phyloP scores from a whole-genome alignment of 1,139 yeast genomes.

The Protomyces inouyei region DNA sequence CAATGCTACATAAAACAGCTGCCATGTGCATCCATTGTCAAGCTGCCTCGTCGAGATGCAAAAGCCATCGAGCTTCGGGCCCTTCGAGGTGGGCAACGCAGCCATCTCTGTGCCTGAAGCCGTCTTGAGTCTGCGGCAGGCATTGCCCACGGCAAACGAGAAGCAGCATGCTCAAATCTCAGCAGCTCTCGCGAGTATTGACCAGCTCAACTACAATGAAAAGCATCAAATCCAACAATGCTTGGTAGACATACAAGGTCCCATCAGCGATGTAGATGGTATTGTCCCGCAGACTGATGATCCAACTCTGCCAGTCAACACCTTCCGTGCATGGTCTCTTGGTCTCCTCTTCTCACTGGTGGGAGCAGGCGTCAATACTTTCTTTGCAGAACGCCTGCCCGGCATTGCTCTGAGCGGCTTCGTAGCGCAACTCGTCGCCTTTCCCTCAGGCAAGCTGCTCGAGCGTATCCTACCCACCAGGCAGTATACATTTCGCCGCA shows the following conservation, averaged over 20 bases:
- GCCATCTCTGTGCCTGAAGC: background rate
- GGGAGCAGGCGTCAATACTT: slow-evolving; percentile 57
- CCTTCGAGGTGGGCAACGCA: background rate
- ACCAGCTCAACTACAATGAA: background rate
- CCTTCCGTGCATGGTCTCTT: slow-evolving; percentile 54
- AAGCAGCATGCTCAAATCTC: background rate
- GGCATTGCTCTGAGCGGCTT: slow-evolving; percentile 52
- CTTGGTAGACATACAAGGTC: slow-evolving; percentile 50
- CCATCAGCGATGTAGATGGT: slow-evolving; percentile 53
- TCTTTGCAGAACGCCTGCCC: slow-evolving; percentile 59
- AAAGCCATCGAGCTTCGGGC: background rate
- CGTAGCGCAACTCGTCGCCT: slow-evolving; percentile 49
- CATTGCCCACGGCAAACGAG: background rate
- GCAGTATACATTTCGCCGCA: slow-evolving; percentile 45
- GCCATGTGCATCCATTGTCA: no score
- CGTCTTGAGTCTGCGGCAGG: background rate
- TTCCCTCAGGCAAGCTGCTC: slow-evolving; percentile 45
- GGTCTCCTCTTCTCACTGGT: slow-evolving; percentile 55
- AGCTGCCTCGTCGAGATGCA: background rate
- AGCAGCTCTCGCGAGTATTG: background rate
- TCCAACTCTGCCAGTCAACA: slow-evolving; percentile 52
- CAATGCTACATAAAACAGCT: no score
- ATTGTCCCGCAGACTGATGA: slow-evolving; percentile 62
- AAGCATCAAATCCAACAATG: slow-evolving; percentile 33
- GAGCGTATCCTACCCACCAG: slow-evolving; percentile 47